Percentiles rank a stretch among this genome's conserved stretches.
phyloP scores from a whole-genome alignment of 2,329 filamentous ascomycete species.

The Ophiocordyceps camponoti-rufipedis region DNA sequence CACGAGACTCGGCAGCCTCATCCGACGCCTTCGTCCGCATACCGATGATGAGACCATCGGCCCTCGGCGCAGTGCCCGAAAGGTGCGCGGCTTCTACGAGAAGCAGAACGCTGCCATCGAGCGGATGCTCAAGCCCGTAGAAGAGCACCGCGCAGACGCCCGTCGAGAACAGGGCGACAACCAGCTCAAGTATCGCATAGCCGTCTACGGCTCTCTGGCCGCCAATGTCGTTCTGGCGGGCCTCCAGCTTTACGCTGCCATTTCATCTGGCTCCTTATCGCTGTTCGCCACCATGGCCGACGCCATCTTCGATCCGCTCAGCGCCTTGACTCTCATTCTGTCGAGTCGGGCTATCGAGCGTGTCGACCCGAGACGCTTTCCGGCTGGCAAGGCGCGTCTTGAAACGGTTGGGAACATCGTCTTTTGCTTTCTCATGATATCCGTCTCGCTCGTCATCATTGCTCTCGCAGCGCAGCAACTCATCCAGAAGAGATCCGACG shows the following conservation, averaged over 20 bases:
- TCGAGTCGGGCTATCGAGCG: constrained; percentile 74
- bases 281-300: constrained; percentile 97
- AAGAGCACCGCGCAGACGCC: constrained; percentile 72
- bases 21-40: constrained; percentile 2
- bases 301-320: constrained; percentile 80
- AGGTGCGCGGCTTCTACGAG: constrained; percentile 69
- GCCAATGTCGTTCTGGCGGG: constrained; percentile 66
- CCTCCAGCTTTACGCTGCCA: constrained; percentile 78
- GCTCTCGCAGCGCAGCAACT: constrained; percentile 69
- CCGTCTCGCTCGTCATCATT: constrained; percentile 82
- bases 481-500: constrained; percentile 31
- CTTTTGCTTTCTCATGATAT: constrained; percentile 91
- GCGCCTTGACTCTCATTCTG: constrained; percentile 72
- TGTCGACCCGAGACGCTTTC: constrained; percentile 74
- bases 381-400: constrained; percentile 80
- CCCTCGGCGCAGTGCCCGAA: constrained; percentile 23
- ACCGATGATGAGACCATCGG: not conserved
- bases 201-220: constrained; percentile 48
- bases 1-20: constrained; percentile 32
- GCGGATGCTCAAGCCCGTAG: constrained; percentile 76
- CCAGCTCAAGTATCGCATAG: constrained; percentile 55
- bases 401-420: constrained; percentile 92
- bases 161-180: constrained; percentile 66
- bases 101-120: constrained; percentile 88
- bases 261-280: constrained; percentile 75